Conservation (phyloP, 1,139 yeast genomes). For the Saccharomyces hybrid region DNA sequence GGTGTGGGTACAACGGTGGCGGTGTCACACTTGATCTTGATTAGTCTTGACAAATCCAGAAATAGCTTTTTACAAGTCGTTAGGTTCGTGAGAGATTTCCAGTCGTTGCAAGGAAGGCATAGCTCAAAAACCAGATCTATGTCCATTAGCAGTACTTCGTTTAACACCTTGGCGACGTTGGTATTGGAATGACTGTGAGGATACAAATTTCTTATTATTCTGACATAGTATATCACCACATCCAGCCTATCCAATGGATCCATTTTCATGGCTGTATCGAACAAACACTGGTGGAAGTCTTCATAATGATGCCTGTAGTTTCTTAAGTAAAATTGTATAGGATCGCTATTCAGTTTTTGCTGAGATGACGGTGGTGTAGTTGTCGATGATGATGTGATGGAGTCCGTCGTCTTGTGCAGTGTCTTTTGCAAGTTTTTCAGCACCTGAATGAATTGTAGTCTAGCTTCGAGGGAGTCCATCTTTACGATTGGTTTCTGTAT, state of each 20-base stretch:
- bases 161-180: conserved; percentile 11
- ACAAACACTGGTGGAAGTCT: conserved; percentile 30
- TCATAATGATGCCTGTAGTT: conserved; percentile 29
- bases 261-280: conserved; percentile 26
- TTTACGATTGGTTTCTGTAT: not conserved
- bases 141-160: conserved; percentile 19
- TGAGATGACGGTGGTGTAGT: conserved; percentile 1
- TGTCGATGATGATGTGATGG: conserved; percentile 8
- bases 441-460: conserved; percentile 29
- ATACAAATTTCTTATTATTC: conserved; percentile 10
- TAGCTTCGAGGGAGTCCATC: conserved; percentile 32
- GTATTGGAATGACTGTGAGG: not conserved
- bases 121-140: conserved; percentile 15
- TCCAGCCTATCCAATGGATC: conserved; percentile 27
- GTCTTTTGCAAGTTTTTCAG: conserved; percentile 29
- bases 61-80: conserved; percentile 14
- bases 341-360: conserved; percentile 14
- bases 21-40: not conserved
- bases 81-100: conserved; percentile 24
- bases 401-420: conserved; percentile 13
- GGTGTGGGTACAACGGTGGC: not conserved
- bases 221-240: conserved; percentile 23
- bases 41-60: conserved; percentile 1
- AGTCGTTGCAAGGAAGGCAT: conserved; percentile 21
- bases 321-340: conserved; percentile 26